Base-by-base conservation (phyloP, 192 early-diverging fungal species). In the Obelidium mucronatum region DNA sequence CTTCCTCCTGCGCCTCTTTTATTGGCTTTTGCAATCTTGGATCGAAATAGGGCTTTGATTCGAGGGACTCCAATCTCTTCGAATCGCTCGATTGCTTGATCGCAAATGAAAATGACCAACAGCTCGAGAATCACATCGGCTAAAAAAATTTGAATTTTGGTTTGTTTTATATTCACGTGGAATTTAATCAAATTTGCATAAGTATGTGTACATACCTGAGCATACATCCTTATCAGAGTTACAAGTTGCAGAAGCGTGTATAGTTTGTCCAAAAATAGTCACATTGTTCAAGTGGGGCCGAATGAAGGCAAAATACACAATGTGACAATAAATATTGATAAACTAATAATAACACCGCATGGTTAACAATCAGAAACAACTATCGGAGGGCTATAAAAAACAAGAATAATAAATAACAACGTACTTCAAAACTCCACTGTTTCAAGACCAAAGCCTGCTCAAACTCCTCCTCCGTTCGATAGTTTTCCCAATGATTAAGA, bases 401-500 rank as follows among this genome's bases (percentile, higher is more conserved):
- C n/a, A n/a, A n/a, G n/a, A n/a, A n/a, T n/a, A n/a, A n/a, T n/a
- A n/a, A n/a, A n/a, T n/a, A n/a, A n/a, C n/a, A n/a, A n/a, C n/a
- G n/a, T n/a, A n/a, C n/a, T n/a, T n/a, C 65, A 67, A 79, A 33
- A 3, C 60, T 30, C 15, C 17, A 79, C 15, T 73, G 34, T 55
- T 79, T 79, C 44, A 28, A 37, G 26, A 63, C 36, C 3, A 79
- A 48, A 37, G 74, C 65, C 33, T 79, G 51, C 37, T 73, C 39
- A 37, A 31, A 80, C 15, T 78, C 63, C 17, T 60, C 71, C 30
- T 15, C 34, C 1, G 75, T 79, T 11, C 65, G 31, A 65, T 79
- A 76, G 39, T 79, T 79, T 54, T 79, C 78, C 55, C 59, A 78
- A 6, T 79, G 56, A 28, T 52, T 79, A 22, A 79, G 8, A 35